Conservation (phyloP, 2,329 filamentous ascomycete genomes). For the Aspergillus spinulosporus region DNA sequence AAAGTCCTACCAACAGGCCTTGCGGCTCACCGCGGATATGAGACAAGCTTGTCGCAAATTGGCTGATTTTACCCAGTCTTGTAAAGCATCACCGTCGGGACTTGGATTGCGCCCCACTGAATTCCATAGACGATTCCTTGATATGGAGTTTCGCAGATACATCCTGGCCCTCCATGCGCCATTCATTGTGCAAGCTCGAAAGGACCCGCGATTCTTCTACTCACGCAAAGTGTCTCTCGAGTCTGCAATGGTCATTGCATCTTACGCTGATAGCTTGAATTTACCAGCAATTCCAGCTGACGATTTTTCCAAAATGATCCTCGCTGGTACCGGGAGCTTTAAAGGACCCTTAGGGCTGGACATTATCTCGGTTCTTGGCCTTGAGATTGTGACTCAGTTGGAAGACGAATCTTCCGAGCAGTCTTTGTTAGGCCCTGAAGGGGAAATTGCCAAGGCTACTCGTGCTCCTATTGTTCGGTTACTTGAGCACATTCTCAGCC, state of each 20-base stretch:
- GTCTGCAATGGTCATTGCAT: constrained; percentile 22
- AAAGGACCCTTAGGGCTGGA: constrained; percentile 26
- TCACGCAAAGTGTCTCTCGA: constrained; percentile 24
- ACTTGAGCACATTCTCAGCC: constrained; percentile 22
- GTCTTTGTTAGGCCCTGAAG: constrained; percentile 16
- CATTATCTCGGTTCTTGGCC: constrained; percentile 22
- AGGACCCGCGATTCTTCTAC: constrained; percentile 20
- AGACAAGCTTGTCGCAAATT: constrained; percentile 16
- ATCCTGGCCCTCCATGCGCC: constrained; percentile 22
- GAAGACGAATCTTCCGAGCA: constrained; percentile 20
- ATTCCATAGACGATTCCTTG: constrained; percentile 17
- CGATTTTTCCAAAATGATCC: neutral
- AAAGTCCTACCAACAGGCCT: constrained; percentile 20
- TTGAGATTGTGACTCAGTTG: constrained; percentile 28
- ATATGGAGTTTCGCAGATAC: constrained; percentile 21
- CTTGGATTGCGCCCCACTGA: neutral
- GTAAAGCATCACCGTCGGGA: neutral
- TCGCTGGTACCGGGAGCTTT: constrained; percentile 17
- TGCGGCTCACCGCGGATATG: constrained; percentile 19
- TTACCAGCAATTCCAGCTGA: neutral
- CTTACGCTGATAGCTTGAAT: constrained; percentile 19
- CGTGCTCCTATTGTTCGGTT: constrained; percentile 21
- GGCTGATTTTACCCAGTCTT: constrained; percentile 7
- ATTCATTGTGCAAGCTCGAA: constrained; percentile 18
- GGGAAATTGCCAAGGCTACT: constrained; percentile 21